phyloP scores from a whole-genome alignment of 2,329 filamentous ascomycete genomes.

The Colletotrichum phormii region DNA sequence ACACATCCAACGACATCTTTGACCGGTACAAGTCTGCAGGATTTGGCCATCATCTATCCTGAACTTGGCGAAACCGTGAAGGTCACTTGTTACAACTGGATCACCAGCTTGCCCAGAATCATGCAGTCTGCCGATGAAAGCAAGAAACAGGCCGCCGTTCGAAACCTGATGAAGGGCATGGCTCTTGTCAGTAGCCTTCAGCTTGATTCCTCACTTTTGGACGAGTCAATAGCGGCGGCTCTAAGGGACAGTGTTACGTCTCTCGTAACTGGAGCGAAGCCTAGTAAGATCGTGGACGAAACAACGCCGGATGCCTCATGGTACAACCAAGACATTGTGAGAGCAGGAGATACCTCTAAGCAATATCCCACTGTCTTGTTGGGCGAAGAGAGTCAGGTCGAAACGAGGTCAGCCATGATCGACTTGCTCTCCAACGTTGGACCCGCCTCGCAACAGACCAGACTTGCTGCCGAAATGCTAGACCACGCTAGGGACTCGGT shows the following conservation, averaged over 20 bases:
- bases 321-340: constrained; percentile 44
- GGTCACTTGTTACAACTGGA: constrained; percentile 82
- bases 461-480: constrained; percentile 74
- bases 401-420: constrained; percentile 67
- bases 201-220: constrained; percentile 73
- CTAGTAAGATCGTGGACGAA: constrained; percentile 47
- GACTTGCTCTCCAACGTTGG: constrained; percentile 69
- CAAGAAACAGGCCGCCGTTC: constrained; percentile 78
- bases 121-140: constrained; percentile 88
- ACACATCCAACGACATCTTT: constrained; percentile 54
- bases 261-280: constrained; percentile 50
- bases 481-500: constrained; percentile 69
- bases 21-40: constrained; percentile 64
- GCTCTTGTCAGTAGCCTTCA: constrained; percentile 72
- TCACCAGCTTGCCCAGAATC: constrained; percentile 80
- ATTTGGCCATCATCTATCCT: constrained; percentile 72
- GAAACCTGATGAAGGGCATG: constrained; percentile 81
- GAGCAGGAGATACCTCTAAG: constrained; percentile 36
- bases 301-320: constrained; percentile 43
- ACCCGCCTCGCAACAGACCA: constrained; percentile 67
- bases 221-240: constrained; percentile 74
- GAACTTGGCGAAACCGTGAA: constrained; percentile 74
- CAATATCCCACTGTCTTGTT: constrained; percentile 73
- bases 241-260: constrained; percentile 79
- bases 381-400: constrained; percentile 72